phyloP scores from a whole-genome alignment of 2,329 filamentous ascomycete species.

The Cladorrhinum sp. region DNA sequence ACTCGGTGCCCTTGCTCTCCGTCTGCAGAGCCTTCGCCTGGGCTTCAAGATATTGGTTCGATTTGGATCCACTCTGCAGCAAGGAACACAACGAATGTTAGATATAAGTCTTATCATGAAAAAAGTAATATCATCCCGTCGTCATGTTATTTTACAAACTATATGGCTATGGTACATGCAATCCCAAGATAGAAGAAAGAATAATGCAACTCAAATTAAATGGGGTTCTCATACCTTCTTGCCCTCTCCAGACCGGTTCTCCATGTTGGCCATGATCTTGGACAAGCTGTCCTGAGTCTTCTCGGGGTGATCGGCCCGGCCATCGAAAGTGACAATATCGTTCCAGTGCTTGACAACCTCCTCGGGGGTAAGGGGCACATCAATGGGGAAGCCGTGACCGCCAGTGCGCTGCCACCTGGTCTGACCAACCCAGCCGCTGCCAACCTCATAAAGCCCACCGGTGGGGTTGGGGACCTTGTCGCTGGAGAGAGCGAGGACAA shows the following conservation, averaged over 20 bases:
- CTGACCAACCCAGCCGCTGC: constrained; percentile 86
- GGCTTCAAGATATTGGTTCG: constrained; percentile 64
- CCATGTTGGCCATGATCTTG: constrained; percentile 77
- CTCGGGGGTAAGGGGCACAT: constrained; percentile 80
- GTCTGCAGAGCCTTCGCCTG: constrained; percentile 75
- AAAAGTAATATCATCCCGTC: background rate
- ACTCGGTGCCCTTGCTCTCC: constrained; percentile 69
- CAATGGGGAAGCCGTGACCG: constrained; percentile 86
- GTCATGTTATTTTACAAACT: constrained; percentile 28
- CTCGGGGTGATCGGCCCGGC: constrained; percentile 80
- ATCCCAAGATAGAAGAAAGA: constrained; percentile 25
- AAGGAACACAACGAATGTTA: constrained; percentile 22
- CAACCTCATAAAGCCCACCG: constrained; percentile 88
- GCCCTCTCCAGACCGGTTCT: constrained; percentile 64
- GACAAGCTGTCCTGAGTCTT: constrained; percentile 73
- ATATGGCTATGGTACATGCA: constrained; percentile 24
- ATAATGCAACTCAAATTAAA: constrained; percentile 11
- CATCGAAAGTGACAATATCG: constrained; percentile 81
- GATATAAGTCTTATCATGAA: constrained; percentile 7
- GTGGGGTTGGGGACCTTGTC: constrained; percentile 85
- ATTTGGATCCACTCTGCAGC: constrained; percentile 37
- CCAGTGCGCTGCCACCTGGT: constrained; percentile 94
- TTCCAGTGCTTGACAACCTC: constrained; percentile 73
- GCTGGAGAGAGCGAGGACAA: constrained; percentile 79
- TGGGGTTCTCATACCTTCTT: constrained; percentile 54